Percentiles rank a stretch among this genome's conserved stretches.
phyloP scores from a whole-genome alignment of 1,284 basidiomycete genomes.

The Pholiota adiposa region DNA sequence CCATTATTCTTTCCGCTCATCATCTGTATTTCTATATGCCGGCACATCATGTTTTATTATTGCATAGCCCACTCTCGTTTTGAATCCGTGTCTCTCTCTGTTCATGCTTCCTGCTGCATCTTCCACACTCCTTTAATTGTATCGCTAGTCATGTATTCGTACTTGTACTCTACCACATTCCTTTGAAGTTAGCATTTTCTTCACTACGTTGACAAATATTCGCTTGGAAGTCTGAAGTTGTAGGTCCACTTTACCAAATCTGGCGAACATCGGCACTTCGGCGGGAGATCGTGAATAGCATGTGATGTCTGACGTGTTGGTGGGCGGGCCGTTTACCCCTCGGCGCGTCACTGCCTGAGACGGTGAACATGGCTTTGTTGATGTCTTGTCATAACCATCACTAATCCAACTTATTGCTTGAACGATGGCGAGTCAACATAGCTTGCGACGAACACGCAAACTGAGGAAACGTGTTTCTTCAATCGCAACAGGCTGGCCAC shows the following conservation, averaged over 20 bases:
- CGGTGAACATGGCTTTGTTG: neutral
- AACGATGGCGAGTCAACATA: slow-evolving; percentile 19
- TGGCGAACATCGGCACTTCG: neutral
- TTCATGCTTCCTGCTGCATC: neutral
- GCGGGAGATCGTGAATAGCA: neutral
- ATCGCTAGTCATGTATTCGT: neutral
- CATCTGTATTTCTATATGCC: neutral
- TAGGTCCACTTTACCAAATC: neutral
- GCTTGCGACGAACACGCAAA: slow-evolving; percentile 32
- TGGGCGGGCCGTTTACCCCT: neutral
- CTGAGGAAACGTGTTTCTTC: slow-evolving; percentile 38
- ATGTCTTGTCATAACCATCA: neutral
- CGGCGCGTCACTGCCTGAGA: neutral
- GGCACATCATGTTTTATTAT: neutral
- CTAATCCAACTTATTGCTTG: neutral
- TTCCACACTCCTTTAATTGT: neutral
- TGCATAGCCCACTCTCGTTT: neutral
- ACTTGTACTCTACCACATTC: neutral
- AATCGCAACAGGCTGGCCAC: slow-evolving; percentile 17
- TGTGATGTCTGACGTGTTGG: neutral
- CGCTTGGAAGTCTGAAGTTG: too few species aligned
- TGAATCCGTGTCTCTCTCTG: neutral
- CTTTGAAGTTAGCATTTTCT: neutral
- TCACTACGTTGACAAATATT: too few species aligned
- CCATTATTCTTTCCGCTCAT: neutral